Evolutionary conservation across 371 early-diverging fungal species (phyloP).

Genomic region (Syncephalastrum racemosum): DNA sequence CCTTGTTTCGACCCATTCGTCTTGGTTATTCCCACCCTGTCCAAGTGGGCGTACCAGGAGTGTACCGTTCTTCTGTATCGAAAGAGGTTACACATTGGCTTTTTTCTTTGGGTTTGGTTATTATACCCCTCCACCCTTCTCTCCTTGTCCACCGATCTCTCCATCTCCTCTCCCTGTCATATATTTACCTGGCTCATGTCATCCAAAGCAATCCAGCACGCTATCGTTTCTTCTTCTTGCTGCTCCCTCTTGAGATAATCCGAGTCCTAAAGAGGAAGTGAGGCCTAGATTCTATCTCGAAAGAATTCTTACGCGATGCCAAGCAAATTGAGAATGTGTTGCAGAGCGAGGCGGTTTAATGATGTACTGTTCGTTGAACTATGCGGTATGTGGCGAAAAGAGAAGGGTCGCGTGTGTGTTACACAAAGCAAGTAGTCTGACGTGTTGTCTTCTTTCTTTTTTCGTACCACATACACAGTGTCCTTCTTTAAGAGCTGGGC

Average conservation of each 20-base stretch:
- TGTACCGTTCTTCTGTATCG: constrained; percentile 3
- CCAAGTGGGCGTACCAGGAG: too few species aligned
- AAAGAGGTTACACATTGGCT: constrained; percentile 33
- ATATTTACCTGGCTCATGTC: constrained; percentile 25
- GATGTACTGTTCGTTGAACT: constrained; percentile 65
- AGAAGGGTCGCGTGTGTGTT: background rate
- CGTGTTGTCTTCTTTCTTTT: background rate
- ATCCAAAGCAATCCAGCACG: constrained; percentile 59
- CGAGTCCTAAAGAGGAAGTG: constrained; percentile 28
- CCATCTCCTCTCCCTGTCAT: too few species aligned
- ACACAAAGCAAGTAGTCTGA: background rate
- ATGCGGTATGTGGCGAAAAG: background rate
- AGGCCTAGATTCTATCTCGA: background rate
- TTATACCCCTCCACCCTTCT: background rate
- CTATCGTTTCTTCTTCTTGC: constrained; percentile 36
- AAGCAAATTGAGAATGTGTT: constrained; percentile 43
- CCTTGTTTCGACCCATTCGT: constrained; percentile 1
- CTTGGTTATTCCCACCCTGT: constrained; percentile 18
- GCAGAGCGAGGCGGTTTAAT: constrained; percentile 53
- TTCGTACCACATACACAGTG: constrained; percentile 23
- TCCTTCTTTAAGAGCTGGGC: constrained; percentile 23
- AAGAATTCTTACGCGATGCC: constrained; percentile 46
- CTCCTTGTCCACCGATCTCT: background rate
- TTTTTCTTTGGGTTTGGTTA: background rate
- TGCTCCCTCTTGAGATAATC: constrained; percentile 31